Evolutionary conservation across 1,139 yeast genomes (phyloP).

Genomic region (Kurtzmaniella quercitrusa): DNA sequence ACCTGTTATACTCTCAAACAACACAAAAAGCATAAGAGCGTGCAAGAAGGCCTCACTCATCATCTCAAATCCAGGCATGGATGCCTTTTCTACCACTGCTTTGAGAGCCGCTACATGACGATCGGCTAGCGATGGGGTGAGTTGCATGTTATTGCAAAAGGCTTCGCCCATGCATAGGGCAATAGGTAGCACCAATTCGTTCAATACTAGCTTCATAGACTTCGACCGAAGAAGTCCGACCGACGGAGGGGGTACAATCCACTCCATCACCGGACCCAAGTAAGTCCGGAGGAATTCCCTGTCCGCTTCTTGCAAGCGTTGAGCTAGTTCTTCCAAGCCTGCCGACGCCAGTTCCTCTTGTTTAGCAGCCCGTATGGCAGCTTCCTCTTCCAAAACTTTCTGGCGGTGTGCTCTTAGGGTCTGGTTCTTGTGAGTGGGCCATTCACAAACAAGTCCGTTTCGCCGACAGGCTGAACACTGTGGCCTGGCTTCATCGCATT

Average conservation of each 20-base stretch:
- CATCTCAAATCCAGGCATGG: background rate
- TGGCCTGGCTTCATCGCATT: conserved; percentile 43
- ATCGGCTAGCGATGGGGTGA: background rate
- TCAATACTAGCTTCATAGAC: background rate
- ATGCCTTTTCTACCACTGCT: background rate
- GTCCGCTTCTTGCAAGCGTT: background rate
- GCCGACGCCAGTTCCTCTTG: background rate
- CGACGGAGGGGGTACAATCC: background rate
- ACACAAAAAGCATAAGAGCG: background rate
- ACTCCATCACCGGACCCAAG: background rate
- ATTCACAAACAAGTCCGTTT: conserved; percentile 21
- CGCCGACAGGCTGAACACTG: conserved; percentile 30
- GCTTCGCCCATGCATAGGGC: conserved; percentile 1
- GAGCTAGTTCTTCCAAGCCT: background rate
- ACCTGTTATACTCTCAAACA: background rate
- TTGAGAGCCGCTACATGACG: background rate
- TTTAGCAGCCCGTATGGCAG: background rate
- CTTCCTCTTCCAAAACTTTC: background rate
- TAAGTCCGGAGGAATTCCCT: background rate
- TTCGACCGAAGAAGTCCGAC: background rate
- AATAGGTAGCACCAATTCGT: background rate
- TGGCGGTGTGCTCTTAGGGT: conserved; percentile 12
- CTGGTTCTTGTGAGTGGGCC: conserved; percentile 30
- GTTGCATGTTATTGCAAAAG: background rate
- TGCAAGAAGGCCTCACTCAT: background rate